Evolutionary conservation across 305 asterid species (phyloP), one percentile per base, ranked within the genome.

Genomic region (Ajuga reptans): DNA sequence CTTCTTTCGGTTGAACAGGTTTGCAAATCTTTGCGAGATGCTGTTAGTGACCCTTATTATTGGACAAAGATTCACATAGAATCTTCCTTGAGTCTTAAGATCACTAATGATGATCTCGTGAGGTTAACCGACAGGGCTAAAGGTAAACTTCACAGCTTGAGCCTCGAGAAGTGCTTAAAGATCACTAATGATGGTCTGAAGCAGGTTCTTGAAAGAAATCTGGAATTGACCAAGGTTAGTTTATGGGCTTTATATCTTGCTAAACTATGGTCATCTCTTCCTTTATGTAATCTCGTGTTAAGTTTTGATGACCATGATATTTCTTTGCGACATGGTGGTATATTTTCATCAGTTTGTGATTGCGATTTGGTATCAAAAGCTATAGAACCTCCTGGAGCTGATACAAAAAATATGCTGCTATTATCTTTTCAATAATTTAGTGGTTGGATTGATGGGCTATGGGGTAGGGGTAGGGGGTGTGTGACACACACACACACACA

Each of bases 1-100:
- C 91, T 90, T 45, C 83, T 90, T 33, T 71, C 87, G 14, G 69
- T 88, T 18, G 96, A 87, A 84, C 72, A 77, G 75, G 96, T 90
- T 66, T 92, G 96, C 84, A 90, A 81, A 78, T 36, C 87, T 0
- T 64, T 92, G 70, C 65, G 83, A 1, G 84, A 84, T 57, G 82
- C 82, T 6, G 95, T 92, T 57, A 86, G 21, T 39, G 91, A 92
- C 66, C 83, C 95, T 27, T 89, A 80, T 75, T 73, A 86, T 29
- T 92, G 98, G 98, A 83, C 82, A 64, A 79, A 79, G 58, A 49
- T 90, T 72, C 66, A 75, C 42, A 79, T 89, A 65, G 84, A 78
- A 46, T 54, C 31, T 76, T 83, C 89, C 4, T 73, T 80, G 78
- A 68, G 79, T 68, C 5, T 10, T 31, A 78, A 73, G 66, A 74